These are phyloP conservation scores for Diospyros kaki DNA, from an alignment of 148 eudicot genomes.

Conservation along the genomic window DNA sequence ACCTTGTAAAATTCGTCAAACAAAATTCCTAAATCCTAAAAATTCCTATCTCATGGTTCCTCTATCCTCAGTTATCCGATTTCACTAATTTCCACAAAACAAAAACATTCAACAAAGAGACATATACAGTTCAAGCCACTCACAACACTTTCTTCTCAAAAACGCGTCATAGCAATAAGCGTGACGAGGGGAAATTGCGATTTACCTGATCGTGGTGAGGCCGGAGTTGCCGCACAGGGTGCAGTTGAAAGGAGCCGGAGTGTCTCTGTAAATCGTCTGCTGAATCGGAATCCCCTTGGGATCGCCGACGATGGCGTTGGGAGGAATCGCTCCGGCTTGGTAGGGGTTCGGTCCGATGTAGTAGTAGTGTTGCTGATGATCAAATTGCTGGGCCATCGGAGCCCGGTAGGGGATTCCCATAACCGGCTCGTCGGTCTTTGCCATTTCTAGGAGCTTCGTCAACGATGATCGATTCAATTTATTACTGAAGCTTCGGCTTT, in stretches of 20 bases:
- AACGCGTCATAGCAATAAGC: not conserved
- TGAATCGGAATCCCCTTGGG: conserved; percentile 78
- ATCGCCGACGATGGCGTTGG: conserved; percentile 63
- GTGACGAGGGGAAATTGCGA: not conserved
- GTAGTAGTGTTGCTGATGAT: conserved; percentile 18
- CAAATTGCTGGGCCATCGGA: conserved; percentile 17
- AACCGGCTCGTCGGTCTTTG: conserved; percentile 42
- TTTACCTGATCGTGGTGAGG: conserved; percentile 60
- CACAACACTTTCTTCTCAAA: too few species aligned
- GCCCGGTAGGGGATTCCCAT: conserved; percentile 53
- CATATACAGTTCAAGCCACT: too few species aligned
- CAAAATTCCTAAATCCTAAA: too few species aligned
- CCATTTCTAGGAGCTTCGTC: conserved; percentile 8
- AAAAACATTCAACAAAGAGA: not conserved
- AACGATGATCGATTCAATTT: too few species aligned
- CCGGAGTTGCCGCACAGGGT: conserved; percentile 46
- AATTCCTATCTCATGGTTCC: too few species aligned
- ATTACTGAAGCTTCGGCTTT: too few species aligned
- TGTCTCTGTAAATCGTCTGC: conserved; percentile 76
- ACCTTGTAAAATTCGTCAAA: too few species aligned
- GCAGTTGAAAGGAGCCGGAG: conserved; percentile 87
- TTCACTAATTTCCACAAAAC: not conserved
- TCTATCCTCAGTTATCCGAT: not conserved
- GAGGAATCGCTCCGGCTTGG: conserved; percentile 56
- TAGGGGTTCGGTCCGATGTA: conserved; percentile 48